These are phyloP conservation scores for Camelina laxa DNA, from an alignment of 345 rosid species.

Conservation along the genomic window DNA sequence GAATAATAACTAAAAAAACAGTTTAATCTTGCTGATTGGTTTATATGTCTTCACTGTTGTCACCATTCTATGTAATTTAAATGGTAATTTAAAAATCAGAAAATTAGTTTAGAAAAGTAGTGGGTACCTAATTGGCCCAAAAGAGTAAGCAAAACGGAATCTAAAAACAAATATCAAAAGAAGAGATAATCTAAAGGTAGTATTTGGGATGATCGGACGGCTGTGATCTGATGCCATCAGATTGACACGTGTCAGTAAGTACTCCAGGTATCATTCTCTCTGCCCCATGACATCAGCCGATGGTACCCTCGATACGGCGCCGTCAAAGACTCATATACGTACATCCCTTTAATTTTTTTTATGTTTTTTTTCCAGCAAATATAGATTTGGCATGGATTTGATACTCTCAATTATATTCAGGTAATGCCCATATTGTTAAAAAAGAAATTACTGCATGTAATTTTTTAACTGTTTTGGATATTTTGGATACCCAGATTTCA, in stretches of 20 bases:
- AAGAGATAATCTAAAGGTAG: neutral
- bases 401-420: neutral
- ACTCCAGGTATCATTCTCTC: constrained; percentile 42
- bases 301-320: constrained; percentile 44
- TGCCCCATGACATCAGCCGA: constrained; percentile 43
- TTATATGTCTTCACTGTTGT: too few relatives aligned
- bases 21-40: too few relatives aligned
- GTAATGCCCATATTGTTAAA: neutral
- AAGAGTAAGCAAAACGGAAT: constrained; percentile 14
- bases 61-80: too few relatives aligned
- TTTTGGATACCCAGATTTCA: neutral
- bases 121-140: neutral
- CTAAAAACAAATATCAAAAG: neutral
- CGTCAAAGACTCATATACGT: constrained; percentile 21
- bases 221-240: constrained; percentile 15
- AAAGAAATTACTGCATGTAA: neutral
- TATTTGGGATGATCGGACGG: constrained; percentile 28
- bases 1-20: too few relatives aligned
- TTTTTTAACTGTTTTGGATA: neutral
- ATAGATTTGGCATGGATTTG: constrained; percentile 13
- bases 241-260: constrained; percentile 20
- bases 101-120: neutral
- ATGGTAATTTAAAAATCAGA: too few relatives aligned
- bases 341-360: neutral
- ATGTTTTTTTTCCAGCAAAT: neutral